Evolutionary conservation across 805 yeast species (phyloP).

Genomic region (Wickerhamomyces rabaulensis): DNA sequence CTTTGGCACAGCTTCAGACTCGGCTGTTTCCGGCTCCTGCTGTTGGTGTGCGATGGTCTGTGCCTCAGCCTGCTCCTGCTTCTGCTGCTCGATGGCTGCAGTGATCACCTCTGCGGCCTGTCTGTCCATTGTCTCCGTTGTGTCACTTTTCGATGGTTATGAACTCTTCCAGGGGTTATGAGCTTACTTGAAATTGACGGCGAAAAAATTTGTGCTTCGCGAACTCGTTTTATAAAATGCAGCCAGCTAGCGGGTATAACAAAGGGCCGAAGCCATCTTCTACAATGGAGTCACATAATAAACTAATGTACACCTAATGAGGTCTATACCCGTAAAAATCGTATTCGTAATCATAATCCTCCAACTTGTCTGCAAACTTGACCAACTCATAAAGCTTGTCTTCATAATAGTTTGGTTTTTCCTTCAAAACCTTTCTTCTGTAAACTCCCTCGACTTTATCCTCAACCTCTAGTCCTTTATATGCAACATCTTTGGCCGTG

Average conservation of each 20-base stretch:
- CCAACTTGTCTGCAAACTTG: not conserved
- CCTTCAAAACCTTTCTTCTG: not conserved
- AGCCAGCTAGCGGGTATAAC: no score
- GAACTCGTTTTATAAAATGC: not conserved
- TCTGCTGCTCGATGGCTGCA: conserved; percentile 31
- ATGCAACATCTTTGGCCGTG: not conserved
- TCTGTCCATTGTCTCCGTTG: conserved; percentile 6
- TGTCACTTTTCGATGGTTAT: not conserved
- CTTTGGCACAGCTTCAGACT: not conserved
- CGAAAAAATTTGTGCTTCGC: not conserved
- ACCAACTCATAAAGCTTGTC: not conserved
- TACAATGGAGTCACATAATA: no score
- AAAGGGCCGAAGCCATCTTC: no score
- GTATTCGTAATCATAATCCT: not conserved
- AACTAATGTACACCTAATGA: not conserved
- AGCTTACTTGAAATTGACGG: not conserved
- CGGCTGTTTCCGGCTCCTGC: conserved; percentile 1
- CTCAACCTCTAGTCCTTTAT: not conserved
- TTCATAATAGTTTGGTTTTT: not conserved
- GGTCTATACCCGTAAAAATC: not conserved
- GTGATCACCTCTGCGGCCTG: conserved; percentile 22
- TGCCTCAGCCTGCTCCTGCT: conserved; percentile 44
- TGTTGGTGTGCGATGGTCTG: conserved; percentile 29
- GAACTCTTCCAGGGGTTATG: not conserved
- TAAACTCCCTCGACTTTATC: not conserved